These are phyloP conservation scores for Avena insularis DNA, from an alignment of 176 grass and related monocot species.

Conservation along the genomic window DNA sequence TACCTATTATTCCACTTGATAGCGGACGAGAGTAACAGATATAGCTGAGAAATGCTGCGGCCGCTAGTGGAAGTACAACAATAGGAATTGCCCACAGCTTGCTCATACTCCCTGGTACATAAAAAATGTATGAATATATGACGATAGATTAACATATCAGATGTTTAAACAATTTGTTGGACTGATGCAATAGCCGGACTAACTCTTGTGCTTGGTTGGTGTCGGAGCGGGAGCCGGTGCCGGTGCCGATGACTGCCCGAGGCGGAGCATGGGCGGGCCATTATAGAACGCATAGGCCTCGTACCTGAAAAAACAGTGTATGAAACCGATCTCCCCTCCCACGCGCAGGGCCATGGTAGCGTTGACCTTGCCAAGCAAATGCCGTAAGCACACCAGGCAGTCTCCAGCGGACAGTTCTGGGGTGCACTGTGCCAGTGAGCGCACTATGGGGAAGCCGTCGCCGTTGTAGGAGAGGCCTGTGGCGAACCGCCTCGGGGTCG, in stretches of 20 bases:
- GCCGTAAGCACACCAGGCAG: neutral
- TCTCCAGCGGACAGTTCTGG: neutral
- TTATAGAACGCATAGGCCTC: neutral
- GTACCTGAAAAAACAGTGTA: neutral
- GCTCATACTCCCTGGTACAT: neutral
- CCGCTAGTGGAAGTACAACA: neutral
- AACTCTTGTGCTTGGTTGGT: neutral
- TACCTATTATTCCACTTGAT: neutral
- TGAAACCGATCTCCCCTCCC: neutral
- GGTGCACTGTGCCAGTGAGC: neutral
- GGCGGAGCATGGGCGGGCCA: neutral
- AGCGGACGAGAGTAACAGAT: neutral
- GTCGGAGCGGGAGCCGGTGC: neutral
- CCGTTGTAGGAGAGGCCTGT: neutral
- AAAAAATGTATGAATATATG: neutral
- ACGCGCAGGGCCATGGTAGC: neutral
- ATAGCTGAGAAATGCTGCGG: neutral
- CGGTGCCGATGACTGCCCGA: neutral
- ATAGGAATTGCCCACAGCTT: neutral
- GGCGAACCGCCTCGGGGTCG: neutral
- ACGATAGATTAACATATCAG: too few relatives aligned
- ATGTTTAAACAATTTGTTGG: too few relatives aligned
- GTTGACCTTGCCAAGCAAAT: neutral
- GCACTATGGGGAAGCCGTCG: neutral
- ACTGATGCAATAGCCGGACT: neutral